Conservation (phyloP, 805 yeast species). For the Teunomyces atbi region DNA sequence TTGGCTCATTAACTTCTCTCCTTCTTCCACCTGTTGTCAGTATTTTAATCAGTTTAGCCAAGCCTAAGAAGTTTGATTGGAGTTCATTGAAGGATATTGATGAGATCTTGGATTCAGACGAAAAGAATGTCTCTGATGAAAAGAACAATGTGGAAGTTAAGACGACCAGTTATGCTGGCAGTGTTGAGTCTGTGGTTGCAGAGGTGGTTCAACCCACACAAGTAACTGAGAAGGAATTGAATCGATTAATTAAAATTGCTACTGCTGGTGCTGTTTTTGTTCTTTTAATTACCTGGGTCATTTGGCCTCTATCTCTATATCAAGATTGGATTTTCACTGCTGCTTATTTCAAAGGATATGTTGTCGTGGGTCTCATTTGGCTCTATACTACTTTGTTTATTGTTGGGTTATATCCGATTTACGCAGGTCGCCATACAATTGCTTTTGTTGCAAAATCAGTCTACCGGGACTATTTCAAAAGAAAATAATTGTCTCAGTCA, state of each 20-base stretch:
- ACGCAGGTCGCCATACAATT: constrained; percentile 34
- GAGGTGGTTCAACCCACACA: neutral
- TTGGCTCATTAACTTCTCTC: neutral
- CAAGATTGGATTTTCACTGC: constrained; percentile 40
- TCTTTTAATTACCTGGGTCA: constrained; percentile 35
- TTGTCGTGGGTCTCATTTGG: constrained; percentile 39
- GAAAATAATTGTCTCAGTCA: neutral
- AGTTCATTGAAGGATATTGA: constrained; percentile 15
- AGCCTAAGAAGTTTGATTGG: constrained; percentile 33
- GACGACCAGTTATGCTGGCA: neutral
- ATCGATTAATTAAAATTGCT: constrained; percentile 23
- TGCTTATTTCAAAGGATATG: constrained; percentile 37
- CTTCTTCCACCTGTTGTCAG: constrained; percentile 19
- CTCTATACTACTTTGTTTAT: constrained; percentile 32
- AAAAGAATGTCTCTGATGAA: neutral
- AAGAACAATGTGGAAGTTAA: neutral
- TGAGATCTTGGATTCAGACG: neutral
- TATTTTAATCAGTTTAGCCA: constrained; percentile 23
- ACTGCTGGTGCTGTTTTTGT: constrained; percentile 22
- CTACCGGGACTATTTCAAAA: constrained; percentile 14
- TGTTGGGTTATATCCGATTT: constrained; percentile 33
- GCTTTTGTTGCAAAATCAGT: constrained; percentile 19
- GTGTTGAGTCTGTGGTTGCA: neutral
- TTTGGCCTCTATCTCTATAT: constrained; percentile 45
- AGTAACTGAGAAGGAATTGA: constrained; percentile 2